Evolutionary conservation across 768 basidiomycete genomes (phyloP), one percentile per base, ranked within the genome.

Genomic region (Rhodosporidiobolus sp.): DNA sequence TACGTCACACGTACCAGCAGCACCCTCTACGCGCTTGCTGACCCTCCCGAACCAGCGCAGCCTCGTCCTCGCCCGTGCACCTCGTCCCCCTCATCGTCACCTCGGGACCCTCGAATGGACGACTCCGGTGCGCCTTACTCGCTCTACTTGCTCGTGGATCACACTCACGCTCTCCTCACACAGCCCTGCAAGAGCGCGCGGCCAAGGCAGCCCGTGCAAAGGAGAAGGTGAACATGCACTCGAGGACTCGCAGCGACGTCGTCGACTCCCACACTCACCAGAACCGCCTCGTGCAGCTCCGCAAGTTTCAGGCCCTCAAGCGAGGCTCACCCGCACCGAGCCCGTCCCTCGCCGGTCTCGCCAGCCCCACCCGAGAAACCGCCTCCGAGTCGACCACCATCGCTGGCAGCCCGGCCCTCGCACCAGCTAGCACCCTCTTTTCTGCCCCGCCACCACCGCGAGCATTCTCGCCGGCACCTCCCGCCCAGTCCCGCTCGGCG

Each of bases 171-270:
- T 1, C 6, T 45, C 3, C 32, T 4, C 53, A 20, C 28, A 34
- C 62, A 67, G 65, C 61, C 5, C 28, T 63, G 55, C 71, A 72
- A 54, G 74, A 75, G 32, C 74, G 74, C 11, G 67, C 67, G 3
- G 63, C 60, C 24, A 75, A 75, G 24, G 74, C 74, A 9, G 74
- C 74, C 45, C 70, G 74, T 8, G 74, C 74, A 7, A 69, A 65
- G 43, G 74, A 75, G 49, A 75, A 72, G 74, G 74, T 69, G 55
- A 34, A 46, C 28, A n/a, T 16, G 30, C 59, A 46, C 16, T 28
- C 34, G 26, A 63, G 54, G 53, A 49, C 63, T 26, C 63, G 20
- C 28, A n/a, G 2, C 22, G 43, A 24, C 28, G 17, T 28, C 19
- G 50, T 67, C 22, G 65, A 59, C 65, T 55, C 43, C 32, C 24